These are phyloP conservation scores for Linum lewisii DNA, from an alignment of 345 rosid genomes.

Conservation along the genomic window DNA sequence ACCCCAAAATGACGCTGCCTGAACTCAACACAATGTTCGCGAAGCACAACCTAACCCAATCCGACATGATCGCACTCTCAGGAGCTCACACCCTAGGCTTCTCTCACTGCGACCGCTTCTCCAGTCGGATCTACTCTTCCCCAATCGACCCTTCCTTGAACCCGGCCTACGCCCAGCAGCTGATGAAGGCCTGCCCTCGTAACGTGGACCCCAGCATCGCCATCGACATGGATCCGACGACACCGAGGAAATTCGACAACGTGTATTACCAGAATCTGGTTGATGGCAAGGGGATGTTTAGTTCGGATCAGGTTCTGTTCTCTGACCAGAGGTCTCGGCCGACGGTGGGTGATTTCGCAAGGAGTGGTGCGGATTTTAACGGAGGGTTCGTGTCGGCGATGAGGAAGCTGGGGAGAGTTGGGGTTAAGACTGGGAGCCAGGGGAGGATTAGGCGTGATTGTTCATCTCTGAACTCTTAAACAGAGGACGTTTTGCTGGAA, in stretches of 20 bases:
- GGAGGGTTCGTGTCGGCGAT: conserved; percentile 52
- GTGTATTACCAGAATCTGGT: conserved; percentile 60
- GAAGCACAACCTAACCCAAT: conserved; percentile 37
- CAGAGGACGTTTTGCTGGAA: no score
- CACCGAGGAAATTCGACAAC: conserved; percentile 54
- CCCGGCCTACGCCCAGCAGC: conserved; percentile 39
- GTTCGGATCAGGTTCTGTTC: conserved; percentile 60
- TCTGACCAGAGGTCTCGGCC: conserved; percentile 36
- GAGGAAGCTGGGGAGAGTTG: conserved; percentile 75
- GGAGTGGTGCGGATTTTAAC: conserved; percentile 37
- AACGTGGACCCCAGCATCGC: conserved; percentile 44
- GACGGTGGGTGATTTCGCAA: conserved; percentile 53
- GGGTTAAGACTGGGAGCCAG: conserved; percentile 45
- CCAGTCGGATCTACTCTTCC: conserved; percentile 49
- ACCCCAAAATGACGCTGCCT: conserved; percentile 37
- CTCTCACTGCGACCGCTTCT: conserved; percentile 68
- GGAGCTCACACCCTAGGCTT: conserved; percentile 91
- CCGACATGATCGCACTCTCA: conserved; percentile 82
- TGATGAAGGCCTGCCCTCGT: conserved; percentile 45
- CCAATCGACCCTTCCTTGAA: conserved; percentile 59
- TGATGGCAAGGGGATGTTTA: conserved; percentile 57
- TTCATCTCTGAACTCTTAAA: conserved; percentile 38
- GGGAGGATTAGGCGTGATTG: conserved; percentile 69
- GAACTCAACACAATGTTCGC: conserved; percentile 45
- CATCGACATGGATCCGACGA: conserved; percentile 45